Conservation (phyloP, 768 basidiomycete genomes). For the Coprinopsis cinerea region DNA sequence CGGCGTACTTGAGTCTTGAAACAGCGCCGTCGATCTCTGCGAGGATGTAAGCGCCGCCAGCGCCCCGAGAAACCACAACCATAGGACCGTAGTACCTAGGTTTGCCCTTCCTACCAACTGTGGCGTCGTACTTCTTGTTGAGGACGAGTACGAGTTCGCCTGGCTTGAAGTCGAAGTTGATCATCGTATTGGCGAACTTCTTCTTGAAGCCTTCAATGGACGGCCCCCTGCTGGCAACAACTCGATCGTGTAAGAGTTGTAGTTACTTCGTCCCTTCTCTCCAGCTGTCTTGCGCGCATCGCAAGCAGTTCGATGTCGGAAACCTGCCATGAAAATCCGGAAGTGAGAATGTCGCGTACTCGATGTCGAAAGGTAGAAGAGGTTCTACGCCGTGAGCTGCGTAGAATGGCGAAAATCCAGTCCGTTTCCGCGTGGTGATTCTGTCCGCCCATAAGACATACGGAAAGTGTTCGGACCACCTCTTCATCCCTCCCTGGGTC, state of each 20-base stretch:
- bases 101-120: no score
- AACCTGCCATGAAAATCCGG: conserved; percentile 1
- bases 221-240: conserved; percentile 7
- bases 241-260: conserved; percentile 2
- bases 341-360: conserved; percentile 16
- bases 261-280: conserved; percentile 15
- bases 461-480: conserved; percentile 21
- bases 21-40: no score
- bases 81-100: no score
- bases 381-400: conserved; percentile 21
- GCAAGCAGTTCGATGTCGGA: conserved; percentile 12
- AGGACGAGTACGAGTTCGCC: conserved; percentile 29
- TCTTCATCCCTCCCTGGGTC: conserved; percentile 16
- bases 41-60: no score
- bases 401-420: conserved; percentile 28
- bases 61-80: no score
- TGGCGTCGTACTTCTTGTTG: conserved; percentile 28
- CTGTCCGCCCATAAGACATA: conserved; percentile 26
- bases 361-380: conserved; percentile 20
- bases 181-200: conserved; percentile 17
- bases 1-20: no score
- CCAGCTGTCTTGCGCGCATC: conserved; percentile 11
- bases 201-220: conserved; percentile 22
- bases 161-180: conserved; percentile 20
- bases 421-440: conserved; percentile 19